Evolutionary conservation across 2,329 filamentous ascomycete genomes (phyloP), one percentile per base, ranked within the genome.

Genomic region (Pezizomycotina sp.): DNA sequence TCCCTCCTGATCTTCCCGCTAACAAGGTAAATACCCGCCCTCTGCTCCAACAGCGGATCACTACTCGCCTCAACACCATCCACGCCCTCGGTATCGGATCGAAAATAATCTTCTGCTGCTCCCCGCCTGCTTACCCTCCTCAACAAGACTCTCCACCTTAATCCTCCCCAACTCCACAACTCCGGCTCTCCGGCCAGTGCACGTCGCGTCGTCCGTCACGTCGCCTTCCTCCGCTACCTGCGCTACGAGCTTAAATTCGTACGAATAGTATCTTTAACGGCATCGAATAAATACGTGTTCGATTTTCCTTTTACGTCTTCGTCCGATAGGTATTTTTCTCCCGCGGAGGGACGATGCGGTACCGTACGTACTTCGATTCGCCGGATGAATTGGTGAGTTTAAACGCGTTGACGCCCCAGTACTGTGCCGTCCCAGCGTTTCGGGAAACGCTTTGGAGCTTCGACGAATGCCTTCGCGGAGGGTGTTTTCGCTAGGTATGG

Each of bases 81-180:
- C 2, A 71, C 60, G n/a, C n/a, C 34, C 67, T 56, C 4, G 68
- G 67, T 31, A 71, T 60, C 1, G 68, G 68, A 55, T 73, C 68
- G 45, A 68, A 71, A 44, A 72, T 71, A 25, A 66, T 56, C 20
- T 56, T 54, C 55, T 69, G 64, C 55, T 66, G 61, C 55, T 62
- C 53, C 36, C 55, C 38, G 51, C 50, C 31, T 56, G 59, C 34
- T 62, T 57, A 23, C 58, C 55, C n/a, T 58, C 55, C 14, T 54
- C 50, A 16, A 60, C 50, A 6, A 62, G 38, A 15, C 51, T 49
- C 14, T 65, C 57, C 6, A 71, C 36, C 38, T 48, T 59, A 5
- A 71, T 48, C 1, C 49, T 58, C 1, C 68, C 68, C 36, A 72
- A 49, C 44, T 66, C 61, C 3, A 69, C 63, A 13, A 66, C 31